phyloP scores from a whole-genome alignment of 352 stramenopile genomes.

The Pythium grandisporangium region DNA sequence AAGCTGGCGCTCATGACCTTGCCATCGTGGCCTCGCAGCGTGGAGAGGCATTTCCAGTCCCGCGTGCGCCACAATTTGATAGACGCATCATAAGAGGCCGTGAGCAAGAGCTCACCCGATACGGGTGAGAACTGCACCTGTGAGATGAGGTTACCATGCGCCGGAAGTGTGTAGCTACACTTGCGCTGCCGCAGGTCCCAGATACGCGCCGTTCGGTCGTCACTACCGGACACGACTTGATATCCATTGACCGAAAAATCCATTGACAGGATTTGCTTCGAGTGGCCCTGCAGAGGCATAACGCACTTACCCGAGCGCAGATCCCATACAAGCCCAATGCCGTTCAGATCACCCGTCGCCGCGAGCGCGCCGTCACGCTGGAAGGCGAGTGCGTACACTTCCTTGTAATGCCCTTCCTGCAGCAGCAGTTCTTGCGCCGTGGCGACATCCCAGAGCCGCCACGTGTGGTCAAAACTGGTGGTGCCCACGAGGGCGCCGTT shows the following conservation, averaged over 20 bases:
- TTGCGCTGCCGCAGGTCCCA: constrained; percentile 94
- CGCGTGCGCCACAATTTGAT: constrained; percentile 93
- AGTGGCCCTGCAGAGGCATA: constrained; percentile 87
- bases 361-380: constrained; percentile 92
- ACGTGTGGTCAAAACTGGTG: constrained; percentile 96
- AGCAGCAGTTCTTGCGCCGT: constrained; percentile 88
- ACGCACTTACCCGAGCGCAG: constrained; percentile 92
- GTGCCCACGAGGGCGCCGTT: constrained; percentile 89
- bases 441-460: constrained; percentile 96
- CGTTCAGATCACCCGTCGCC: constrained; percentile 92
- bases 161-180: constrained; percentile 89
- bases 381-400: constrained; percentile 94
- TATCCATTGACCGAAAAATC: constrained; percentile 93
- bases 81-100: constrained; percentile 91
- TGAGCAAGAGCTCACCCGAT: constrained; percentile 85
- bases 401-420: constrained; percentile 95
- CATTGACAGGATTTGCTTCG: constrained; percentile 91
- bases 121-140: constrained; percentile 83
- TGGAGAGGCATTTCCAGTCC: constrained; percentile 88
- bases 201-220: constrained; percentile 94
- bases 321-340: constrained; percentile 94
- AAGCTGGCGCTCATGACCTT: constrained; percentile 94
- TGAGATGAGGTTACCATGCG: constrained; percentile 93
- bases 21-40: constrained; percentile 89
- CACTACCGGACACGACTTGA: constrained; percentile 89